phyloP scores from a whole-genome alignment of 2,329 filamentous ascomycete species.

The Alternaria incomplexa region DNA sequence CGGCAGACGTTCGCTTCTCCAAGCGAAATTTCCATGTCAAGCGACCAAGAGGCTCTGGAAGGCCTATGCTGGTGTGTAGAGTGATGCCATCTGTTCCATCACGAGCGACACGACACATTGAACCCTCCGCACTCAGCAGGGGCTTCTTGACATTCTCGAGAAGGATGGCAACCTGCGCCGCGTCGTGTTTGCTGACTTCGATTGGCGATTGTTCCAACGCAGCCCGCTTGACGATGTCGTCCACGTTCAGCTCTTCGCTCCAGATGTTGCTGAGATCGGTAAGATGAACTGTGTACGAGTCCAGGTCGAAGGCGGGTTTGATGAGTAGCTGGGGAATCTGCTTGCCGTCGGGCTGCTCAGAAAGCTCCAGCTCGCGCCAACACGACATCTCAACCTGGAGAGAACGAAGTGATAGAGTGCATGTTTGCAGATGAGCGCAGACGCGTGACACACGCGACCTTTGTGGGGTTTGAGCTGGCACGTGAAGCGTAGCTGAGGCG shows the following conservation, averaged over 20 bases:
- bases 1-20: constrained; percentile 46
- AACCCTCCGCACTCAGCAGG: constrained; percentile 48
- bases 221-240: constrained; percentile 68
- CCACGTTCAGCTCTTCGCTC: constrained; percentile 68
- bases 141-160: constrained; percentile 66
- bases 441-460: not conserved
- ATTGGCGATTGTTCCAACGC: constrained; percentile 71
- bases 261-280: constrained; percentile 79
- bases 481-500: not conserved
- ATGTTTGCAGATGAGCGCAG: not conserved
- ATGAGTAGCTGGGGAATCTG: constrained; percentile 67
- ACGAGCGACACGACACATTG: constrained; percentile 43
- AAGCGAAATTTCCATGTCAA: constrained; percentile 71
- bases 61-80: constrained; percentile 63
- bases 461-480: not conserved
- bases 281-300: constrained; percentile 69
- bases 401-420: not conserved
- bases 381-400: constrained; percentile 33
- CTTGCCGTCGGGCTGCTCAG: constrained; percentile 25
- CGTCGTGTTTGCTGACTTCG: constrained; percentile 70
- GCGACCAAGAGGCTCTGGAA: constrained; percentile 67
- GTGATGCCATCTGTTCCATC: constrained; percentile 47
- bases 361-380: constrained; percentile 43
- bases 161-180: constrained; percentile 70
- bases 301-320: constrained; percentile 61